A percentile compares a stretch with the other conserved stretches of the same genome.
phyloP scores from a whole-genome alignment of 164 flowering plant species.

The Umbellularia californica region DNA sequence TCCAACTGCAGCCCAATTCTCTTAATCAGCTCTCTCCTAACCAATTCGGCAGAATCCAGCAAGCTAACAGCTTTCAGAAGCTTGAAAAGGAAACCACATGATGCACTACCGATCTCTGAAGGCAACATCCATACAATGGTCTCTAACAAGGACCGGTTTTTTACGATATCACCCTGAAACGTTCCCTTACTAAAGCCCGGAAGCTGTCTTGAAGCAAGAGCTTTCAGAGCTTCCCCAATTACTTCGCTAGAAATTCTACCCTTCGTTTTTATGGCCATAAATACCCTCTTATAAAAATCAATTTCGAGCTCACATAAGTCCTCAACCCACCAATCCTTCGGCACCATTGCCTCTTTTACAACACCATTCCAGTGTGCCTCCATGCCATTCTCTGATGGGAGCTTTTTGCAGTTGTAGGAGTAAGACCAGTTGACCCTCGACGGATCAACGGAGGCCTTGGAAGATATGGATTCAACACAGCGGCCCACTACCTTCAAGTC shows the following conservation, averaged over 20 bases:
- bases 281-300: conserved; percentile 60
- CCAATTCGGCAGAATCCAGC: conserved; percentile 49
- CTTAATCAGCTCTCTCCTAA: conserved; percentile 49
- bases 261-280: conserved; percentile 51
- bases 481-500: conserved; percentile 62
- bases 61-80: conserved; percentile 63
- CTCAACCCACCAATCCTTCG: conserved; percentile 97
- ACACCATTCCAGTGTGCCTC: conserved; percentile 54
- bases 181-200: conserved; percentile 62
- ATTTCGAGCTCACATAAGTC: conserved; percentile 84
- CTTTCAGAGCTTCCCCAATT: conserved; percentile 81
- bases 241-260: conserved; percentile 41
- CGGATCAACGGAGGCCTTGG: conserved; percentile 68
- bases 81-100: conserved; percentile 72
- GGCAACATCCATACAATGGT: conserved; percentile 71
- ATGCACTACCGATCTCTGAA: conserved; percentile 56
- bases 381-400: conserved; percentile 59
- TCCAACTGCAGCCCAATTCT: conserved; percentile 79
- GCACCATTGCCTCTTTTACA: conserved; percentile 46
- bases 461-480: conserved; percentile 69
- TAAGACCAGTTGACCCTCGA: conserved; percentile 91
- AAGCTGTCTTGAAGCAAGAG: conserved; percentile 60
- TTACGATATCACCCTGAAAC: conserved; percentile 36
- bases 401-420: conserved; percentile 67
- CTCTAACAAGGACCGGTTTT: conserved; percentile 44